These are phyloP conservation scores for Cerrena zonata DNA, from an alignment of 1,284 basidiomycete genomes.

Conservation along the genomic window DNA sequence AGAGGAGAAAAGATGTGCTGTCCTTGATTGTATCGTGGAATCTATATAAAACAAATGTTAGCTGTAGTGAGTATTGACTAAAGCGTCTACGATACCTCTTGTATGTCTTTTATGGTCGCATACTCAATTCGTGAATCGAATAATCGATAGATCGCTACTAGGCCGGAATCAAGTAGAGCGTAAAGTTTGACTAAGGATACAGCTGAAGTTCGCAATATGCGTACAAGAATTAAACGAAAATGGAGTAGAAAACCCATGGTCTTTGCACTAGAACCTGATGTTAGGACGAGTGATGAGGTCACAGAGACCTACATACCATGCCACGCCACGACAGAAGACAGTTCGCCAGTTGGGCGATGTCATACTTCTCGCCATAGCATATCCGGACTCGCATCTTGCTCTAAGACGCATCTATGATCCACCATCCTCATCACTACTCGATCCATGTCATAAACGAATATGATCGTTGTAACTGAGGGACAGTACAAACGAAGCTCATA, in stretches of 20 bases:
- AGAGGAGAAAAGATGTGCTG: constrained; percentile 56
- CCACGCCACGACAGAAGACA: too few relatives aligned
- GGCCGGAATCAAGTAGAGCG: too few relatives aligned
- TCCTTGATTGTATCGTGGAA: constrained; percentile 50
- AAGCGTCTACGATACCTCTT: too few relatives aligned
- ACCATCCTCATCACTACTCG: constrained; percentile 43
- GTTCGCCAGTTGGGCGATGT: neutral
- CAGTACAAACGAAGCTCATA: constrained; percentile 56
- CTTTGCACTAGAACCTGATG: too few relatives aligned
- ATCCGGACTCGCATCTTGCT: constrained; percentile 39
- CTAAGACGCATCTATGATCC: constrained; percentile 37
- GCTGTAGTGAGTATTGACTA: too few relatives aligned
- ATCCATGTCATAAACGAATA: constrained; percentile 59
- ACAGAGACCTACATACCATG: too few relatives aligned
- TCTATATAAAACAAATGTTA: constrained; percentile 32
- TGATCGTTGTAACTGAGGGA: constrained; percentile 40
- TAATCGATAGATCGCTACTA: too few relatives aligned
- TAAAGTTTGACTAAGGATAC: neutral
- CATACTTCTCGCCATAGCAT: constrained; percentile 48
- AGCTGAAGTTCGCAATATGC: neutral
- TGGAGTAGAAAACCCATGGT: neutral
- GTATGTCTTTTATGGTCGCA: too few relatives aligned
- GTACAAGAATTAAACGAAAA: neutral
- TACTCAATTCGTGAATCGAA: too few relatives aligned
- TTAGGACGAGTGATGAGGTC: too few relatives aligned